phyloP scores from a whole-genome alignment of 2,329 filamentous ascomycete genomes.

The Phialophora verrucosa region DNA sequence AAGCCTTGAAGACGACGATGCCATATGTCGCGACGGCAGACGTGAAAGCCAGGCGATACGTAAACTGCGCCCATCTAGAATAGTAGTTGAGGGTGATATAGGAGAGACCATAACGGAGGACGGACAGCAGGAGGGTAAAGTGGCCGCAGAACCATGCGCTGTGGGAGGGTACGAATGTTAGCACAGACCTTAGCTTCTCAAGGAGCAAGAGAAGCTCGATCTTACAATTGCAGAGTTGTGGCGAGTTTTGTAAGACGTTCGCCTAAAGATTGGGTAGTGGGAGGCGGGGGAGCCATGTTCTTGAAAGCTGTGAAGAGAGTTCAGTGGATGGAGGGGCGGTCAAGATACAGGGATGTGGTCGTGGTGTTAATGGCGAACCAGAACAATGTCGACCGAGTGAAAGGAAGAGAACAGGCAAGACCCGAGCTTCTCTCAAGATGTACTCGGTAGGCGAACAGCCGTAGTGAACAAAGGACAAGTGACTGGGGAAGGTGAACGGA shows the following conservation, averaged over 20 bases:
- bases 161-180: constrained; percentile 42
- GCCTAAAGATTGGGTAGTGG: constrained; percentile 70
- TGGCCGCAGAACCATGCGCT: constrained; percentile 67
- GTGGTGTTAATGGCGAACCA: background rate
- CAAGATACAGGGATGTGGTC: constrained; percentile 1
- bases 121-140: constrained; percentile 80
- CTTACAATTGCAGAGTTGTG: constrained; percentile 79
- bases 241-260: constrained; percentile 79
- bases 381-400: background rate
- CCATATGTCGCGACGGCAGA: constrained; percentile 92
- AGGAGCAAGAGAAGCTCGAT: constrained; percentile 12
- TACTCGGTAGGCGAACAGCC: constrained; percentile 7
- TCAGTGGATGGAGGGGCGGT: background rate
- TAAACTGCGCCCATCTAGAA: constrained; percentile 75
- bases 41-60: constrained; percentile 89
- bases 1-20: constrained; percentile 98
- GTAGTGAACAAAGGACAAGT: background rate
- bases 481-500: constrained; percentile 10
- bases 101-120: constrained; percentile 81
- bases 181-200: background rate
- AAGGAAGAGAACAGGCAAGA: background rate
- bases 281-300: constrained; percentile 74
- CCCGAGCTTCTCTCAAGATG: background rate
- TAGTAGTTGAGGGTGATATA: constrained; percentile 90
- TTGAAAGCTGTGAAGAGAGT: constrained; percentile 29